Percentiles rank a stretch among this genome's conserved stretches.
Evolutionary conservation across 306 rosid species (phyloP).

Genomic region (Dryas drummondii): DNA sequence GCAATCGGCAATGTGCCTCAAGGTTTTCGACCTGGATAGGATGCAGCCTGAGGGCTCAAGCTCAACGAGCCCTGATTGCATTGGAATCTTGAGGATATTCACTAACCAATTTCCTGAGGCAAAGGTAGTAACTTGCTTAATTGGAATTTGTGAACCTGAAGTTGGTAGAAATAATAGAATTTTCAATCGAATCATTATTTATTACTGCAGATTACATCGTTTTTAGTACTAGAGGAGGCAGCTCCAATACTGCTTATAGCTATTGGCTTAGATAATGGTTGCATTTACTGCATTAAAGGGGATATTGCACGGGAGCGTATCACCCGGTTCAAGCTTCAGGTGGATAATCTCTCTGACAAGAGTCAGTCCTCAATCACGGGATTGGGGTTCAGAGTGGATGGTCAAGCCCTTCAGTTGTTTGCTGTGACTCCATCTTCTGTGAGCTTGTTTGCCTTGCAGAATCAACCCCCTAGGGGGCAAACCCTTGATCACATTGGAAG

Average conservation of each 20-base stretch:
- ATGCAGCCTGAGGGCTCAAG: slow-evolving; percentile 87
- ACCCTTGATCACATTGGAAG: slow-evolving; percentile 97
- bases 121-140: slow-evolving; percentile 45
- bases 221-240: slow-evolving; percentile 88
- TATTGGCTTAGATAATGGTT: slow-evolving; percentile 89
- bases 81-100: slow-evolving; percentile 91
- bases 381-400: slow-evolving; percentile 90
- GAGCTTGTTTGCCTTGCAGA: slow-evolving; percentile 72
- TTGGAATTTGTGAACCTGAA: slow-evolving; percentile 2
- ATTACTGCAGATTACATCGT: slow-evolving; percentile 79
- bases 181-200: slow-evolving; percentile 20
- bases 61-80: slow-evolving; percentile 78
- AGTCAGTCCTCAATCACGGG: slow-evolving; percentile 67
- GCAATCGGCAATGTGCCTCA: slow-evolving; percentile 73
- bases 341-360: slow-evolving; percentile 63
- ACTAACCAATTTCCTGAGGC: slow-evolving; percentile 94
- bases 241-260: slow-evolving; percentile 91
- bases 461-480: slow-evolving; percentile 80
- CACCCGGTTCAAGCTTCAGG: slow-evolving; percentile 85
- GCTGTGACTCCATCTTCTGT: slow-evolving; percentile 87
- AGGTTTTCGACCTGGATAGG: slow-evolving; percentile 93
- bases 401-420: slow-evolving; percentile 88
- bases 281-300: slow-evolving; percentile 91
- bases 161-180: background rate
- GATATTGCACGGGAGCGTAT: slow-evolving; percentile 96